Evolutionary conservation across 768 basidiomycete species (phyloP).

Genomic region (Strobilomyces echinocephalus): DNA sequence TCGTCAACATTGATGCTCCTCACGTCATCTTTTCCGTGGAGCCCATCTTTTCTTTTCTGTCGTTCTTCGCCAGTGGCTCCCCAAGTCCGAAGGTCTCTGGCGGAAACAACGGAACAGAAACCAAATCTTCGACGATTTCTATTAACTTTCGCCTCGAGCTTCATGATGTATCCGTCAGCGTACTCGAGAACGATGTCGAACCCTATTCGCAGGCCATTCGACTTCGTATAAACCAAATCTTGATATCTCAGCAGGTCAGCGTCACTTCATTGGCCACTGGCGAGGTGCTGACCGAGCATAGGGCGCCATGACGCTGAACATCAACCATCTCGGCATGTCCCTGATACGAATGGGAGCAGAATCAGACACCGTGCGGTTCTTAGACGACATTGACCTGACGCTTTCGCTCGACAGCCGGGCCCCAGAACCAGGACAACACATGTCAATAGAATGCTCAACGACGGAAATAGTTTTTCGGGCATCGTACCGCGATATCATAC

Average conservation of each 20-base stretch:
- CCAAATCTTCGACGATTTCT: constrained; percentile 10
- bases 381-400: constrained; percentile 89
- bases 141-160: constrained; percentile 79
- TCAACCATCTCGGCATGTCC: constrained; percentile 89
- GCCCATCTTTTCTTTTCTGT: constrained; percentile 82
- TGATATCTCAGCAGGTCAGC: constrained; percentile 86
- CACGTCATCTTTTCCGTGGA: constrained; percentile 89
- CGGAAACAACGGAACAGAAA: constrained; percentile 11
- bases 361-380: constrained; percentile 80
- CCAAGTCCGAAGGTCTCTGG: constrained; percentile 16
- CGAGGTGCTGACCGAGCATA: constrained; percentile 30
- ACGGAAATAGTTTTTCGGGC: constrained; percentile 89
- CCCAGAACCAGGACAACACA: constrained; percentile 66
- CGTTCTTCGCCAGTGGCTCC: constrained; percentile 71
- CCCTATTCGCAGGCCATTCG: constrained; percentile 80
- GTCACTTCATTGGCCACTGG: background rate
- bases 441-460: constrained; percentile 74
- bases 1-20: constrained; percentile 89
- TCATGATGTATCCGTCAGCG: constrained; percentile 81
- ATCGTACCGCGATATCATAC: constrained; percentile 90
- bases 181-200: constrained; percentile 81
- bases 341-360: constrained; percentile 81
- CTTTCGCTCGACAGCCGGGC: constrained; percentile 81
- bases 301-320: constrained; percentile 76
- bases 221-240: constrained; percentile 74